Evolutionary conservation across 2,329 filamentous ascomycete species (phyloP), one percentile per base, ranked within the genome.

Genomic region (Magnaporthales sp.): DNA sequence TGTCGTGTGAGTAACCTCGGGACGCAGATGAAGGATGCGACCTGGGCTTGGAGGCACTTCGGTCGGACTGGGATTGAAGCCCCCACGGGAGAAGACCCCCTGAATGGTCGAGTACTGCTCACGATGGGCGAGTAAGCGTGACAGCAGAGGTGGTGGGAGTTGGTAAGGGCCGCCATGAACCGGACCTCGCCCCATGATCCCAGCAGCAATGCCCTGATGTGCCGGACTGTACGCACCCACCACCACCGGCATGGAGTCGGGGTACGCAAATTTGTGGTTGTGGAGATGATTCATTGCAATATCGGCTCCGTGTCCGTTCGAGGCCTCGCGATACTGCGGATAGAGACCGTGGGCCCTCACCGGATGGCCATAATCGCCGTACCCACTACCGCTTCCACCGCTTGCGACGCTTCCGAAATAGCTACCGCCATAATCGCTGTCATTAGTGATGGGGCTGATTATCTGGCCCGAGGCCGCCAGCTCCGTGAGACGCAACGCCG

Each of bases 111-210:
- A 26, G 22, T 60, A 27, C 22, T 27, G 56, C 3, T 27, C 24
- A 27, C 24, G 22, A 29, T 60, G 56, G 2, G 56, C 13, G 56
- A 27, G 79, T 11, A 30, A 32, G n/a, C 31, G 19, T 75, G 75
- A 46, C 6, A 19, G 30, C 15, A 31, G 4, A n/a, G 62, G 46
- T 38, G 62, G 30, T 15, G 62, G 30, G 24, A 64, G 31, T 7
- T 46, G 38, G 38, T 46, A 46, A 4, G 38, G 38, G 15, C 22
- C 30, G 24, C 24, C 27, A 22, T 63, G 22, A 31, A 64, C 24
- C 10, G 56, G 56, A 24, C 56, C 56, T 27, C 56, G 56, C 11
- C 56, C 56, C 56, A 60, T 26, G 56, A 60, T 60, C 11, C 56
- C 56, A 27, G 56, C 10, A 29, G 56, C 10, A 24, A 60, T 29